Evolutionary conservation across 2,329 filamentous ascomycete species (phyloP).

Genomic region (Hypoxylon sp.): DNA sequence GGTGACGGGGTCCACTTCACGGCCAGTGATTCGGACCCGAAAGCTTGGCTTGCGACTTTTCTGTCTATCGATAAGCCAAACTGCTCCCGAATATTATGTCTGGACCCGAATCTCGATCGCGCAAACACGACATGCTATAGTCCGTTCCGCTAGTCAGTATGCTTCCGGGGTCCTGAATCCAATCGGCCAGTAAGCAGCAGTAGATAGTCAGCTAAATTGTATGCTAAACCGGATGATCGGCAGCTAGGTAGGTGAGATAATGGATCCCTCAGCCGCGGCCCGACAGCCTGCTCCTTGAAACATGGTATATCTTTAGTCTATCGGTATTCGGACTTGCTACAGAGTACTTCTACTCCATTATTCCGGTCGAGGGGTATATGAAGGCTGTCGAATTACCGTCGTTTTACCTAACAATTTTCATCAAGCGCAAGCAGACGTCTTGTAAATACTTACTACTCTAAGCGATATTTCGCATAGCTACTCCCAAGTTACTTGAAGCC

Average conservation of each 20-base stretch:
- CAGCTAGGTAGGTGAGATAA: neutral
- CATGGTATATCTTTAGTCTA: neutral
- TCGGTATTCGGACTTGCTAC: constrained; percentile 11
- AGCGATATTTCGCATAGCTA: neutral
- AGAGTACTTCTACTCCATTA: neutral
- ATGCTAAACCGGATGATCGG: neutral
- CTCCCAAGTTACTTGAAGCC: neutral
- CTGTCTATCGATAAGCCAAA: constrained; percentile 17
- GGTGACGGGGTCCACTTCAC: neutral
- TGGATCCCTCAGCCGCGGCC: neutral
- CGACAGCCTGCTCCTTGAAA: neutral
- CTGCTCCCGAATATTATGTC: neutral
- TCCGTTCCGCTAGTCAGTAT: neutral
- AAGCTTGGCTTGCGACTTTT: neutral
- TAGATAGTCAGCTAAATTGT: neutral
- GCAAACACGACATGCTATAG: neutral
- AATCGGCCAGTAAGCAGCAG: neutral
- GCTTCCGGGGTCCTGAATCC: neutral
- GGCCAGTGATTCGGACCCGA: constrained; percentile 8
- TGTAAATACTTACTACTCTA: neutral
- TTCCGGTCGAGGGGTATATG: constrained; percentile 2
- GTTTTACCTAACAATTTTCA: neutral
- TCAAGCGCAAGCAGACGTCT: neutral
- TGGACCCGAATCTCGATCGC: constrained; percentile 3
- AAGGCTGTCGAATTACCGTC: constrained; percentile 1